These are phyloP conservation scores for Penicillium crystallinum DNA, from an alignment of 495 filamentous ascomycete genomes.

Conservation along the genomic window DNA sequence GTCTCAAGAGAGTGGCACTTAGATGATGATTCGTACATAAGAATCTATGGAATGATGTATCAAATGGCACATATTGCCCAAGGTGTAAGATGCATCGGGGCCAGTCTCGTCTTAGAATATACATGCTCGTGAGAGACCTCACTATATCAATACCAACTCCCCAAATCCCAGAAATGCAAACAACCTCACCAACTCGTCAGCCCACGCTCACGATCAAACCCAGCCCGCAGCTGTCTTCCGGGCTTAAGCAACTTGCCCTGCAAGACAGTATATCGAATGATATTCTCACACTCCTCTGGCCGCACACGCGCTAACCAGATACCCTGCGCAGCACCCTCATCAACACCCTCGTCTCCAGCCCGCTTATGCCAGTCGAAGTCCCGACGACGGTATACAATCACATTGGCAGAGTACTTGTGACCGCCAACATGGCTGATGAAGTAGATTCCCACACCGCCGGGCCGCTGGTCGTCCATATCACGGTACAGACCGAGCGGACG, in stretches of 20 bases:
- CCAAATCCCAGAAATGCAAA: background rate
- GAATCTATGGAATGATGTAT: background rate
- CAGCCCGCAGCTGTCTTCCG: constrained; percentile 73
- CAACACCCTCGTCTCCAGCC: constrained; percentile 24
- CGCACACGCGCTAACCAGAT: constrained; percentile 89
- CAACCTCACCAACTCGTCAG: constrained; percentile 74
- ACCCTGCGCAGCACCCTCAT: constrained; percentile 67
- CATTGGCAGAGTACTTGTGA: constrained; percentile 83
- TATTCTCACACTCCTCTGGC: constrained; percentile 92
- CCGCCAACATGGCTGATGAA: constrained; percentile 95
- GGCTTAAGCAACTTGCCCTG: constrained; percentile 94
- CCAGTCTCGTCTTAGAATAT: background rate
- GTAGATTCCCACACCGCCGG: constrained; percentile 88
- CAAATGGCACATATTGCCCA: background rate
- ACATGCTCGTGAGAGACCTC: background rate
- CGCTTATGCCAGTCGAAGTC: constrained; percentile 50
- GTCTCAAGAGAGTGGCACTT: background rate
- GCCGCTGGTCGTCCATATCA: constrained; percentile 78
- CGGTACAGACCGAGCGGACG: constrained; percentile 78
- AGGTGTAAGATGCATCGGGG: background rate
- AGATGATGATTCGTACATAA: background rate
- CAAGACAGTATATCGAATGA: constrained; percentile 82
- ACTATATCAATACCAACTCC: background rate
- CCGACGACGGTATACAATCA: constrained; percentile 77
- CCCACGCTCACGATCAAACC: constrained; percentile 78